Conservation (phyloP, 2,329 filamentous ascomycete species). For the Lachnellula arida region DNA sequence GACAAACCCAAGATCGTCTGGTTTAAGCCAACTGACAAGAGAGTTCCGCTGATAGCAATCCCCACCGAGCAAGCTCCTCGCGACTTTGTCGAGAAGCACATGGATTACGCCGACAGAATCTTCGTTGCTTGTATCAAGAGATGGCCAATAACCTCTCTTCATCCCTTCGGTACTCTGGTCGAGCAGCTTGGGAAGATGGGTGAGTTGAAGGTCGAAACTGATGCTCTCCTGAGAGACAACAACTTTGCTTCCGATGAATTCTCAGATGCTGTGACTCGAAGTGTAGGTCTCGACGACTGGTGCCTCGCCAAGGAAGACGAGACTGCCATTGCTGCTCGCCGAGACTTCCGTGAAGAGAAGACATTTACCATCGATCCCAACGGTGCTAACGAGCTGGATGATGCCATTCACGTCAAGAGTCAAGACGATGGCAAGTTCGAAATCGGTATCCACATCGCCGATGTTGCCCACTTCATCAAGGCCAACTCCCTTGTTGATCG, state of each 20-base stretch:
- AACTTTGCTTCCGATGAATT: conserved; percentile 98
- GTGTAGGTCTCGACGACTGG: conserved; percentile 90
- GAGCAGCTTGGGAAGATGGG: conserved; percentile 98
- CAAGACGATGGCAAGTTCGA: conserved; percentile 82
- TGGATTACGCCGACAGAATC: conserved; percentile 95
- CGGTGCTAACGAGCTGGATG: conserved; percentile 81
- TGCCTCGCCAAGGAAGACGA: conserved; percentile 80
- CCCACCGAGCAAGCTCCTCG: conserved; percentile 96
- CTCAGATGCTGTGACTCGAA: conserved; percentile 91
- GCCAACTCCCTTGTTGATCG: conserved; percentile 91
- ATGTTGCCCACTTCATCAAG: conserved; percentile 96
- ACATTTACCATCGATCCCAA: conserved; percentile 91
- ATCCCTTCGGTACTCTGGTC: conserved; percentile 95
- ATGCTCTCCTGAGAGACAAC: conserved; percentile 94
- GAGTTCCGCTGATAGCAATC: conserved; percentile 95
- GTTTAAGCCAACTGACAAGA: conserved; percentile 99
- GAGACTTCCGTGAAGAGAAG: conserved; percentile 84
- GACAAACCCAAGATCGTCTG: conserved; percentile 99
- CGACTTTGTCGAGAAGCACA: conserved; percentile 97
- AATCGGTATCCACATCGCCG: conserved; percentile 90
- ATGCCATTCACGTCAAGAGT: conserved; percentile 87
- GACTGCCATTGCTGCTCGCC: conserved; percentile 64
- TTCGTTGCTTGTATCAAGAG: conserved; percentile 99
- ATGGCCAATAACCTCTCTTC: conserved; percentile 98
- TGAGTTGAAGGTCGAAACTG: conserved; percentile 94